A percentile compares a stretch with the other conserved stretches of the same genome.
phyloP scores from a whole-genome alignment of 257 asterid species.

The Leptodermis oblonga region DNA sequence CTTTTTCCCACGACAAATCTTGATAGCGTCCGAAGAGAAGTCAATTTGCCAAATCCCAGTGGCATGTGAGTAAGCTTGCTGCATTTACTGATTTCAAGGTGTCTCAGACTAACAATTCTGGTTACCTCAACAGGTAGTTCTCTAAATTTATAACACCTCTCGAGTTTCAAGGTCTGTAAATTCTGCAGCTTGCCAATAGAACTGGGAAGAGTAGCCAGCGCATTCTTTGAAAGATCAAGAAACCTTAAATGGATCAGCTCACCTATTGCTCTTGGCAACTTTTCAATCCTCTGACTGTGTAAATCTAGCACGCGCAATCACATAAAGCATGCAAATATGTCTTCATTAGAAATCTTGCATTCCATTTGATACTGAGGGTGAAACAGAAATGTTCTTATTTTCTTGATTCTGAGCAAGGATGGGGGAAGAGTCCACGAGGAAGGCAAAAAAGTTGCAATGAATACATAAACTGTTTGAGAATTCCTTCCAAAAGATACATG shows the following conservation, averaged over 20 bases:
- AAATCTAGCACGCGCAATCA: slow-evolving; percentile 17
- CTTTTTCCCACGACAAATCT: slow-evolving; percentile 10
- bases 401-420: slow-evolving; percentile 14
- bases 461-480: no score
- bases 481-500: slow-evolving; percentile 13
- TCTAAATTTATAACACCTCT: slow-evolving; percentile 7
- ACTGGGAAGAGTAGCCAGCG: slow-evolving; percentile 5
- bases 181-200: slow-evolving; percentile 19
- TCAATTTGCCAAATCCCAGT: slow-evolving; percentile 13
- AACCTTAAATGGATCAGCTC: slow-evolving; percentile 17
- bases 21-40: slow-evolving; percentile 13
- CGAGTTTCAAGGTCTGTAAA: slow-evolving; percentile 22
- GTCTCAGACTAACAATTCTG: slow-evolving; percentile 19
- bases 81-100: slow-evolving; percentile 18
- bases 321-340: slow-evolving; percentile 6
- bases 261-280: slow-evolving; percentile 12
- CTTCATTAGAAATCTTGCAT: slow-evolving; percentile 1
- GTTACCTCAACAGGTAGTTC: slow-evolving; percentile 10
- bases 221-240: slow-evolving; percentile 5
- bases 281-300: slow-evolving; percentile 9
- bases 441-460: background rate
- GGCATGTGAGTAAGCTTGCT: slow-evolving; percentile 14
- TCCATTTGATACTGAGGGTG: background rate
- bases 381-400: slow-evolving; percentile 20
- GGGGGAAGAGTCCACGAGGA: slow-evolving; percentile 12